phyloP scores from a whole-genome alignment of 129 eudicot species.

The Flaveria ramosissima region DNA sequence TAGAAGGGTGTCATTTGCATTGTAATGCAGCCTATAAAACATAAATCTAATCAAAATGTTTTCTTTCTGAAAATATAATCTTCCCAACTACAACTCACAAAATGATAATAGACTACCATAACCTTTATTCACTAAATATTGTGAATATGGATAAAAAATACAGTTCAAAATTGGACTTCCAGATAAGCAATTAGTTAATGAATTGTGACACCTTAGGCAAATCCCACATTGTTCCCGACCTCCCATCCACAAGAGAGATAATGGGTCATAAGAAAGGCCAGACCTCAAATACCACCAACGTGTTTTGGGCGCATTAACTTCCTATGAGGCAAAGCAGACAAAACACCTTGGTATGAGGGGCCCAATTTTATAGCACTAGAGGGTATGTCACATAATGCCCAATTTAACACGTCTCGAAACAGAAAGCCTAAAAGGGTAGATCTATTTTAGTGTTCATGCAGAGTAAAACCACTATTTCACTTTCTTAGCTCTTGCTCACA shows the following conservation, averaged over 20 bases:
- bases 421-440: too few species aligned
- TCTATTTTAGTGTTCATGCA: not conserved
- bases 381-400: too few species aligned
- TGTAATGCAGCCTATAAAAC: not conserved
- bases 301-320: not conserved
- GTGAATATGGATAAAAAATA: not conserved
- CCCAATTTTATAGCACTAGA: too few species aligned
- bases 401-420: too few species aligned
- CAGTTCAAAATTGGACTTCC: too few species aligned
- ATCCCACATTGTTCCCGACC: too few species aligned
- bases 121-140: slow-evolving; percentile 13
- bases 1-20: not conserved
- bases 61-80: not conserved
- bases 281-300: not conserved
- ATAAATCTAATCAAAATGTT: not conserved
- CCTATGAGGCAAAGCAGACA: too few species aligned
- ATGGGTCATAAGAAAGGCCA: not conserved
- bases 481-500: not conserved
- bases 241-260: not conserved
- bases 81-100: not conserved
- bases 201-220: too few species aligned
- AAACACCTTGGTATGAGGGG: too few species aligned
- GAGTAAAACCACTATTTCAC: not conserved
- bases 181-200: too few species aligned
- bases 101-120: not conserved